Conservation (phyloP, 2,329 filamentous ascomycete species). For the Aspergillus fumigatiaffinis region DNA sequence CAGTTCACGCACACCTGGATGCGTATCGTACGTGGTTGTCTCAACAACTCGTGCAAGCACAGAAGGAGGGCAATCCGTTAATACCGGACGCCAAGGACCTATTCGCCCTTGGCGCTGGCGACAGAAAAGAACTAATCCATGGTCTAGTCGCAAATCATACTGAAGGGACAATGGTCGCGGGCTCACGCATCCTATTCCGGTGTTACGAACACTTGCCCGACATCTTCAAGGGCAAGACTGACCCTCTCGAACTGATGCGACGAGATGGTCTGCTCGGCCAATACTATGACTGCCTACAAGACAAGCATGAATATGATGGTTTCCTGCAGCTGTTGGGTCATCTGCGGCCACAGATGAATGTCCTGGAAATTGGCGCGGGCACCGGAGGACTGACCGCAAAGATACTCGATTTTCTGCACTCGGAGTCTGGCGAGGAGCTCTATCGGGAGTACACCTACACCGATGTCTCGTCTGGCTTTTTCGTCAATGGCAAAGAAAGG, state of each 20-base stretch:
- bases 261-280: not conserved
- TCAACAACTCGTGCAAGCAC: not conserved
- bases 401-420: not conserved
- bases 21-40: not conserved
- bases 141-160: not conserved
- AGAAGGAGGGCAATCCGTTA: not conserved
- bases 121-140: not conserved
- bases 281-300: not conserved
- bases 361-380: slow-evolving; percentile 17
- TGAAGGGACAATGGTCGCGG: not conserved
- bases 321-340: slow-evolving; percentile 4
- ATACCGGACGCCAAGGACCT: not conserved
- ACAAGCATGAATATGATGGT: not conserved
- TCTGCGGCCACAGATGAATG: slow-evolving; percentile 2
- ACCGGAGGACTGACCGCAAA: slow-evolving; percentile 11
- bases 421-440: not conserved
- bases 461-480: slow-evolving; percentile 22
- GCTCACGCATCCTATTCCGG: not conserved
- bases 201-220: not conserved
- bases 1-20: not conserved
- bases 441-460: slow-evolving; percentile 16
- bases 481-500: slow-evolving; percentile 16
- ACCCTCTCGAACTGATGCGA: not conserved
- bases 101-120: not conserved
- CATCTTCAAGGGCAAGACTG: not conserved